Evolutionary conservation across 441 rosid genomes (phyloP).

Genomic region (Syzygium syzygioides): DNA sequence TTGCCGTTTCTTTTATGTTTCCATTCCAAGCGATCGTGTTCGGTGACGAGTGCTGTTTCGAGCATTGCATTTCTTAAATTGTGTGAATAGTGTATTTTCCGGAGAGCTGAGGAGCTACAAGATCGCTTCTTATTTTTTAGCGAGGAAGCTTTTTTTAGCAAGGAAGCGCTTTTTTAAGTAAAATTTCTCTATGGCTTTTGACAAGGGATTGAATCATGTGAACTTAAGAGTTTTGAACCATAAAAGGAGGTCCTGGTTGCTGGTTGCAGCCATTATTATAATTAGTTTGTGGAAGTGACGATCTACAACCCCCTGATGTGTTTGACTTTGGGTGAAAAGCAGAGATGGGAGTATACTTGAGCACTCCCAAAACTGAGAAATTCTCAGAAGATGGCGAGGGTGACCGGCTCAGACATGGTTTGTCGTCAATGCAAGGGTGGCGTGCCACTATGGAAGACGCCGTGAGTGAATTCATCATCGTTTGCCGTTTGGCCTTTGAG

Average conservation of each 20-base stretch:
- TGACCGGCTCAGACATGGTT: slow-evolving; percentile 68
- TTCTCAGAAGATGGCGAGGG: slow-evolving; percentile 86
- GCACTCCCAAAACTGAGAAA: slow-evolving; percentile 92
- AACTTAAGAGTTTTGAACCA: not conserved
- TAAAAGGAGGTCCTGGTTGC: not conserved
- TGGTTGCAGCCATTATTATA: not conserved
- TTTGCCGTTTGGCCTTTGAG: not conserved
- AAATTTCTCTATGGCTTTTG: not conserved
- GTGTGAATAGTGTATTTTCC: not conserved
- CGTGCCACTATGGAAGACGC: slow-evolving; percentile 99
- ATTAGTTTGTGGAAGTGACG: not conserved
- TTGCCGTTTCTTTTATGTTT: not conserved
- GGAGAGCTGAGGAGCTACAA: not conserved
- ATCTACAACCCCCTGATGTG: not conserved
- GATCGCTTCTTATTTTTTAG: not conserved
- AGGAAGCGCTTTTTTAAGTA: not conserved
- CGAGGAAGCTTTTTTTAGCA: not conserved
- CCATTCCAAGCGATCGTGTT: not conserved
- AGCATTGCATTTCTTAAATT: not conserved
- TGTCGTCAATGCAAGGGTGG: slow-evolving; percentile 99
- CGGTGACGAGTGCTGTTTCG: not conserved
- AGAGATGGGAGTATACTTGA: slow-evolving; percentile 90
- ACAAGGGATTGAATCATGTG: not conserved
- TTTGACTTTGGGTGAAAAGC: not conserved
- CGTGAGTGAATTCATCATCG: slow-evolving; percentile 41